Evolutionary conservation across 345 rosid genomes (phyloP).

Genomic region (Ricinus communis): DNA sequence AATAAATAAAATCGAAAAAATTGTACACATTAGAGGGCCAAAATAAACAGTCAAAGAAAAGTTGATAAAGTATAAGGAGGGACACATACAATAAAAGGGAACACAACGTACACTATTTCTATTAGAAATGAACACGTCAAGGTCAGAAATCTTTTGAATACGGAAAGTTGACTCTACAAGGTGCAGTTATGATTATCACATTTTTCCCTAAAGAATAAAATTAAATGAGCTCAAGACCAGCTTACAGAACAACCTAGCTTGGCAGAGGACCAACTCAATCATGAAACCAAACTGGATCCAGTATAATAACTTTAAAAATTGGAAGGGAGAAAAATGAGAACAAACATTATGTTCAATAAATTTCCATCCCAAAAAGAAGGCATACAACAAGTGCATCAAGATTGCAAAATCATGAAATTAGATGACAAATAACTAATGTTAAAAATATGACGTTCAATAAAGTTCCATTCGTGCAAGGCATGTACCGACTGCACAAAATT

Average conservation of each 20-base stretch:
- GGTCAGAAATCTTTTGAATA: neutral
- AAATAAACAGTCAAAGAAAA: neutral
- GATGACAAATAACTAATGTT: neutral
- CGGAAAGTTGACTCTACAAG: constrained; percentile 1
- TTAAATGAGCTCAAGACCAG: neutral
- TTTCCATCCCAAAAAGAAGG: neutral
- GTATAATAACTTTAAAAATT: neutral
- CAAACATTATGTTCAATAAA: neutral
- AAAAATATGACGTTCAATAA: neutral
- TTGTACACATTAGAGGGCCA: neutral
- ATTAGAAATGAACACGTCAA: neutral
- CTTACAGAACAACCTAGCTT: neutral
- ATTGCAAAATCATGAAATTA: neutral
- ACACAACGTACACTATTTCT: neutral
- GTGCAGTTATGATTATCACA: neutral
- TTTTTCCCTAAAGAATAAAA: neutral
- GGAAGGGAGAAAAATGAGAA: neutral
- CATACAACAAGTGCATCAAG: neutral
- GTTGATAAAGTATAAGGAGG: neutral
- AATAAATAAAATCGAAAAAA: neutral
- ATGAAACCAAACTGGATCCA: neutral
- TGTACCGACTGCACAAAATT: neutral
- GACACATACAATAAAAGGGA: neutral
- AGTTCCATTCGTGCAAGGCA: too few species aligned
- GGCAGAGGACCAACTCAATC: neutral